Conservation (phyloP, 176 grass and related monocot genomes). For the Neostapfia colusana region DNA sequence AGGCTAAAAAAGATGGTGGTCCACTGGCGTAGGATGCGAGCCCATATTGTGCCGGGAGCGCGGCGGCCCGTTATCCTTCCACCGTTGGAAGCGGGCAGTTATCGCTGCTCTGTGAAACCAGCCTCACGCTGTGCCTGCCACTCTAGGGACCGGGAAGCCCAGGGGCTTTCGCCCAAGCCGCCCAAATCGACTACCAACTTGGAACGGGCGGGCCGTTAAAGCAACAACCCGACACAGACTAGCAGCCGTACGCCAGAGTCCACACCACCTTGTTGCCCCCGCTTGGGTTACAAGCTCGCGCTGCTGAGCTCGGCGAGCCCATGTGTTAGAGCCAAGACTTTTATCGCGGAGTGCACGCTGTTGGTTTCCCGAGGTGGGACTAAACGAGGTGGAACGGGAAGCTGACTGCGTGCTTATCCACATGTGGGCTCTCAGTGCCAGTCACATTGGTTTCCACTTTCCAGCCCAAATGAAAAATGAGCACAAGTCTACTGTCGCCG, state of each 20-base stretch:
- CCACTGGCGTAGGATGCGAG: no score
- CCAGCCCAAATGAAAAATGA: background rate
- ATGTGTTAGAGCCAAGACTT: accelerated
- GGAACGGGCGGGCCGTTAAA: constrained; percentile 26
- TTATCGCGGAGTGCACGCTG: accelerated
- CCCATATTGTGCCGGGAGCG: background rate
- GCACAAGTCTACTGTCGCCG: no score
- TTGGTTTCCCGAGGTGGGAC: constrained; percentile 6
- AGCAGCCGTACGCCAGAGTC: background rate
- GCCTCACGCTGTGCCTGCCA: constrained; percentile 42
- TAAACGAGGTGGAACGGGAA: background rate
- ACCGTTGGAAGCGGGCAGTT: constrained; percentile 48
- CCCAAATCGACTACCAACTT: constrained; percentile 14
- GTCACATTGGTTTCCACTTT: no score
- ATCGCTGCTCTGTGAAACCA: constrained; percentile 59
- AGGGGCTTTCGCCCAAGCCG: background rate
- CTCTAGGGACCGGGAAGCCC: background rate
- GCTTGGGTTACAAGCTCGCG: constrained; percentile 36
- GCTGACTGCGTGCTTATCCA: no score
- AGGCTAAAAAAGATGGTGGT: no score
- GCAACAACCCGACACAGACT: background rate
- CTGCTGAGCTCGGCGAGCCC: background rate
- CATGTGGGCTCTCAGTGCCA: background rate
- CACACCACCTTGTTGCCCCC: constrained; percentile 17
- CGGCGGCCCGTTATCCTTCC: constrained; percentile 31